phyloP scores from a whole-genome alignment of 306 rosid species.

The Inga leiocalycina region DNA sequence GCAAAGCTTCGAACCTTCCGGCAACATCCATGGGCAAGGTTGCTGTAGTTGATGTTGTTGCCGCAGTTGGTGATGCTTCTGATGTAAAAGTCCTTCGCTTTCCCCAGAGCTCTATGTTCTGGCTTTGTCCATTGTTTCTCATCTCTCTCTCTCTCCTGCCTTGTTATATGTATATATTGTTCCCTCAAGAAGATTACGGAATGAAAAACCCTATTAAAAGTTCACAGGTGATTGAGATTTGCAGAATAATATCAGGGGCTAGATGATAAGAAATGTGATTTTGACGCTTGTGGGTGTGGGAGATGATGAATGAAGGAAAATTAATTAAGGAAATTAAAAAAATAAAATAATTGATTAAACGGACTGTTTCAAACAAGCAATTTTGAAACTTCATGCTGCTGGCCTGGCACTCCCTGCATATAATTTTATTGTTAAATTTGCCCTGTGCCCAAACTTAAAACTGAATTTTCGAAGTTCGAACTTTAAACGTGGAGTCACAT shows the following conservation, averaged over 20 bases:
- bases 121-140: conserved; percentile 35
- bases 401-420: too few species aligned
- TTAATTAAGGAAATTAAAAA: too few species aligned
- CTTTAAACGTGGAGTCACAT: neutral
- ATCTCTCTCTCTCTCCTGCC: neutral
- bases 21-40: conserved; percentile 31
- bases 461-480: neutral
- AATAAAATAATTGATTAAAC: too few species aligned
- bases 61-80: conserved; percentile 58
- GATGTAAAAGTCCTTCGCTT: conserved; percentile 67
- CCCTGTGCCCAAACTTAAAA: too few species aligned
- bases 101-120: conserved; percentile 46
- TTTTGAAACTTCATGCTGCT: too few species aligned
- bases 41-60: conserved; percentile 28
- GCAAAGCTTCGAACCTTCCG: conserved; percentile 38
- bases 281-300: too few species aligned
- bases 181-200: neutral
- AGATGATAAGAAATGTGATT: too few species aligned
- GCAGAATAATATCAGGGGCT: neutral
- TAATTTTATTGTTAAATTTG: too few species aligned
- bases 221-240: neutral
- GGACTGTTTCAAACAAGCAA: too few species aligned
- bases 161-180: neutral
- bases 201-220: neutral
- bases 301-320: too few species aligned